Base-by-base conservation (phyloP, 2,329 filamentous ascomycete genomes). In the Aspergillus latus region DNA sequence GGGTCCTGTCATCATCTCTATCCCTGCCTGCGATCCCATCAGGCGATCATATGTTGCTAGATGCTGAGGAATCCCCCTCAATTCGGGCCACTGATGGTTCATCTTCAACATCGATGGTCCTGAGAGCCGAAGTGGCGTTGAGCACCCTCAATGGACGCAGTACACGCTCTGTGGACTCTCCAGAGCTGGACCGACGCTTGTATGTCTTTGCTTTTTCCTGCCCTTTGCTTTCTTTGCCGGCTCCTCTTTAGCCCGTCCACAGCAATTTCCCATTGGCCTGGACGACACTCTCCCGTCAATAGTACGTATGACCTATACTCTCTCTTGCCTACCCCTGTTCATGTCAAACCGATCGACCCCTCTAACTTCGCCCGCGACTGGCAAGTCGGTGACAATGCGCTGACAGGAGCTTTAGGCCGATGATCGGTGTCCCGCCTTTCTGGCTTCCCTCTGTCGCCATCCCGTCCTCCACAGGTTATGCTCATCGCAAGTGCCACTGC, bases 1-100 rank as follows among this genome's bases (percentile, higher is more conserved):
- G 63, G 63, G 63, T 65, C 62, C 61, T 64, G 60, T 64, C 63
- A 64, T 54, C 57, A 7, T 46, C 29, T 30, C 21, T 21, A 26
- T 29, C 32, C 8, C 40, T 34, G 30, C 32, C 26, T 34, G 32
- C 50, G 32, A 39, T 49, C 39, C 30, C 29, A 8, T 37, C 32
- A 52, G 44, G 39, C 48, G 7, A 11, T 53, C 46, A 21, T 21
- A 21, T 21, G 21, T 21, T 52, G 50, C 50, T 49, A 52, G 47
- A 28, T 26, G 29, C 51, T 52, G 50, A 42, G 53, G 21, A 21
- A 21, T 21, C 21, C 21, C 21, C 21, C 21, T 21, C 21, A 21
- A 21, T 21, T 21, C 21, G 21, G 21, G 21, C 21, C 21, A 21
- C 21, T 21, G 21, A 15, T 36, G 7, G 32, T 42, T 39, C 21